Percentiles rank a stretch among this genome's conserved stretches.
These are phyloP conservation scores for Huntiella omanensis DNA, from an alignment of 2,329 filamentous ascomycete species.

Conservation along the genomic window DNA sequence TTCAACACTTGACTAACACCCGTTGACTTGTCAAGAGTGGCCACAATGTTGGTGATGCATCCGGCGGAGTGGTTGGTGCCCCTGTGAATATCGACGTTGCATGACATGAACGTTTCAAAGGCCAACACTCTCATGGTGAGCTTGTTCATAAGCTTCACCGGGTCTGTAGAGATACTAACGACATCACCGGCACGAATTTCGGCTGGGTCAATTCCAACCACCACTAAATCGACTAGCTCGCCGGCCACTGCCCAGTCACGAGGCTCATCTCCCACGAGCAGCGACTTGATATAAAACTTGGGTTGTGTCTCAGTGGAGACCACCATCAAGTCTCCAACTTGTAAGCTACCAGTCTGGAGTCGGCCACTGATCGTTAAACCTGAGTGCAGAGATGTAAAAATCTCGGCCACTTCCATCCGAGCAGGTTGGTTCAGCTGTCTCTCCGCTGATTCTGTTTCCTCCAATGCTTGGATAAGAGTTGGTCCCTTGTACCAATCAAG, in stretches of 20 bases:
- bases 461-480: constrained; percentile 68
- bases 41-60: constrained; percentile 51
- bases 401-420: constrained; percentile 70
- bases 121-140: constrained; percentile 75
- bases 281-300: constrained; percentile 59
- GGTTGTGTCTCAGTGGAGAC: constrained; percentile 64
- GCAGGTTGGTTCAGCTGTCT: constrained; percentile 61
- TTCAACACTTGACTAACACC: constrained; percentile 65
- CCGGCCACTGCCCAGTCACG: constrained; percentile 85
- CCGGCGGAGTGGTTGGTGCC: constrained; percentile 67
- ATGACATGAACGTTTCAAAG: constrained; percentile 77
- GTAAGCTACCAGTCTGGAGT: constrained; percentile 65
- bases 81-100: constrained; percentile 73
- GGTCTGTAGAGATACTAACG: constrained; percentile 49
- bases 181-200: constrained; percentile 75
- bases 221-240: constrained; percentile 69
- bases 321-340: constrained; percentile 63
- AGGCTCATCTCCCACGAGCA: constrained; percentile 55
- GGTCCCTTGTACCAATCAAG: constrained; percentile 64
- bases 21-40: constrained; percentile 58
- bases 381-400: constrained; percentile 63
- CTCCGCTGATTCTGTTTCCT: constrained; percentile 51
- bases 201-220: constrained; percentile 67
- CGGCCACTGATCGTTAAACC: constrained; percentile 73
- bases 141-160: constrained; percentile 50